phyloP scores from a whole-genome alignment of 2,329 filamentous ascomycete genomes.

The Lecanosticta acicola region DNA sequence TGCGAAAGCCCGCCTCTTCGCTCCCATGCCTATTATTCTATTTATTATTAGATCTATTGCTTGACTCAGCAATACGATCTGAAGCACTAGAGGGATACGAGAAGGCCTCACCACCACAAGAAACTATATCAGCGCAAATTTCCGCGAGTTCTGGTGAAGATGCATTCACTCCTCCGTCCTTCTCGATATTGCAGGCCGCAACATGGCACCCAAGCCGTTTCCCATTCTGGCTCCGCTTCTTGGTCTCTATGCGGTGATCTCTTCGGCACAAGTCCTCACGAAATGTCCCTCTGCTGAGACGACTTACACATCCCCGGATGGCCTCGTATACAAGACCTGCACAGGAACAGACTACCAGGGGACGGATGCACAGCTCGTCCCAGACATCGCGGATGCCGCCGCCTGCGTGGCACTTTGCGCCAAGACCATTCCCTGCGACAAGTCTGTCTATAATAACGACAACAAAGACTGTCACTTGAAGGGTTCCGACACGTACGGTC shows the following conservation, averaged over 20 bases:
- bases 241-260: not conserved
- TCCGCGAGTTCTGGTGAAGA: too few relatives aligned
- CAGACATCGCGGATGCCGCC: not conserved
- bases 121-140: too few relatives aligned
- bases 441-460: constrained; percentile 11
- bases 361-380: not conserved
- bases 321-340: constrained; percentile 3
- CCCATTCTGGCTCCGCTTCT: too few relatives aligned
- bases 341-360: not conserved
- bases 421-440: not conserved
- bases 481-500: constrained; percentile 1
- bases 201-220: too few relatives aligned
- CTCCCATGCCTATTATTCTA: too few relatives aligned
- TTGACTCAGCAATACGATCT: too few relatives aligned
- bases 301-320: not conserved
- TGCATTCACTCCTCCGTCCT: too few relatives aligned
- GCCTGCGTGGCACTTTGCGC: constrained; percentile 4
- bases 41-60: too few relatives aligned
- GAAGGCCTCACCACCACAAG: too few relatives aligned
- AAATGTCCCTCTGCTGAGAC: constrained; percentile 2
- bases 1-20: too few relatives aligned
- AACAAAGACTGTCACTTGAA: constrained; percentile 10
- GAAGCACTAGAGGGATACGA: too few relatives aligned
- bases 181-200: too few relatives aligned
- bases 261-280: not conserved